Evolutionary conservation across 139 green algal species (phyloP), one percentile per base, ranked within the genome.

Genomic region (Nannochloris sp.): DNA sequence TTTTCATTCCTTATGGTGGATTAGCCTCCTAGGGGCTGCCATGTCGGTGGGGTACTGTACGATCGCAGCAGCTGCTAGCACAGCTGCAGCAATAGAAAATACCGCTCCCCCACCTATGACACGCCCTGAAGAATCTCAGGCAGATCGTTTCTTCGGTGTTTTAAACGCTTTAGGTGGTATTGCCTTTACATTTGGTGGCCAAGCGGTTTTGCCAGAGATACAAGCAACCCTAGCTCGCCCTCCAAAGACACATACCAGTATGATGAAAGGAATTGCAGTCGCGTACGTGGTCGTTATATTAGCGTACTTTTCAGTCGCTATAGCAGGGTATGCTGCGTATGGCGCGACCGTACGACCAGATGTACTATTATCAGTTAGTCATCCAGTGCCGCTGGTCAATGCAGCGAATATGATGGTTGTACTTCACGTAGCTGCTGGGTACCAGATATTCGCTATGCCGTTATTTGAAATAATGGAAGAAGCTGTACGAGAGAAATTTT

Each of bases 401-500:
- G 47, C 70, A 10, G 82, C 82, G 3, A 85, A 89, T 42, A 35
- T 84, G 12, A 79, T 84, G 70, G 82, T 89, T 23, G 67, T 88
- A 8, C 24, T 85, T 2, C 82, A 89, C 70, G 75, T 89, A 58
- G 64, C 77, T 32, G 74, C 81, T 4, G 77, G 65, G 4, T 84
- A 73, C 47, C 78, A 87, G 74, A 64, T 88, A 29, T 85, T 85
- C 66, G 69, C 65, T 9, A 76, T 82, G 71, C 78, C 78, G 0
- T 60, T 85, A 2, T 85, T 85, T 56, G 67, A 82, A 35, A 37
- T 60, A 8, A 24, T 74, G 1, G 78, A 85, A 68, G 36, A 27
- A 7, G 54, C 30, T 0, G 39, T 83, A 19, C 5, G 29, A 2
- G 25, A 67, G 57, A 37, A 60, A 31, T 65, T 73, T 65, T 39